Base-by-base conservation (phyloP, 1,284 basidiomycete genomes). In the Microbotryum saponariae region DNA sequence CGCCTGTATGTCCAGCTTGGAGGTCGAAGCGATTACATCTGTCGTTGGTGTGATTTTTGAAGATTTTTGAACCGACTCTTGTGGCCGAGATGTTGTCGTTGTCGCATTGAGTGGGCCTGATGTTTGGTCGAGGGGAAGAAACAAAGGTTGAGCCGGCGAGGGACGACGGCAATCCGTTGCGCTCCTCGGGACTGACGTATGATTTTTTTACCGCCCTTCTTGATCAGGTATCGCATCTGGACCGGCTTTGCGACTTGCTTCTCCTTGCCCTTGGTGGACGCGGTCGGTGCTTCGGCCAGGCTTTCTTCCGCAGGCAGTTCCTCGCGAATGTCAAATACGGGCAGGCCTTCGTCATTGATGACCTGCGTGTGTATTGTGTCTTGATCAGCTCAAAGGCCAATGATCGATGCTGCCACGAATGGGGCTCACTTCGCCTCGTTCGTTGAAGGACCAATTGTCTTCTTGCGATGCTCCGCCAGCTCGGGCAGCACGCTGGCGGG, bases 261-360 rank as follows among this genome's bases (percentile, higher is more conserved):
- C n/a, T 8, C 14, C 21, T 21, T 9, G 3, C 46, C 5, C 21
- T 20, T 8, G 14, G 29, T 6, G 1, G 56, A 23, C 1, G 21
- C 1, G 16, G 20, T 37, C 2, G 29, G 12, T 5, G 53, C 20
- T 16, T 52, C 10, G 10, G 51, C 54, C 44, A 2, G 56, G 33
- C 31, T 60, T 42, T 16, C 37, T 42, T 16, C 62, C 10, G 56
- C 8, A 2, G 64, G 65, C 6, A 67, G 51, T 29, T 69, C 67
- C 25, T 69, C 67, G 18, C 51, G 61, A 27, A 69, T 69, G 55
- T 69, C 67, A 29, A 69, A 69, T 54, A 69, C 63, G 5, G 65
- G 67, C 2, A 69, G 55, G 1, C 65, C 65, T 33, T 69, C 67
- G 42, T 69, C 67, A 44, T 69, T 69, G 55, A 69, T 58, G 47